Conservation (phyloP, 1,139 yeast species). For the Geotrichum cucujoidarum region DNA sequence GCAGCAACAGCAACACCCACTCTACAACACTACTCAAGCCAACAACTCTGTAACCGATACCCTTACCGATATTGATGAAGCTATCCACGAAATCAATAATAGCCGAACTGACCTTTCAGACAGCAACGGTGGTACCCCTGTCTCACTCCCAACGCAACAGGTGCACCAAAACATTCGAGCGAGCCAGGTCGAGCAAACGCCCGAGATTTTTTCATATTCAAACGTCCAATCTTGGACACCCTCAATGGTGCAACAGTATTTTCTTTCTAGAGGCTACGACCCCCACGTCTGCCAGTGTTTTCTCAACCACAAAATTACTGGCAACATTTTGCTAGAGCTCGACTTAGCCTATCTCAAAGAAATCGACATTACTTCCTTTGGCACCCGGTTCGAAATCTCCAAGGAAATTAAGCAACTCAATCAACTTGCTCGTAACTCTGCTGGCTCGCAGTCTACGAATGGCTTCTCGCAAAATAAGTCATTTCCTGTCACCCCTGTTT, state of each 20-base stretch:
- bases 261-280: conserved; percentile 69
- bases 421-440: conserved; percentile 13
- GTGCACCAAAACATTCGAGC: conserved; percentile 6
- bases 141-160: conserved; percentile 9
- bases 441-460: neutral
- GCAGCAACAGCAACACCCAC: too few species aligned
- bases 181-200: conserved; percentile 19
- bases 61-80: conserved; percentile 77
- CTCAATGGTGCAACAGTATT: conserved; percentile 73
- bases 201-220: conserved; percentile 5
- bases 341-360: conserved; percentile 85
- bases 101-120: neutral
- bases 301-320: conserved; percentile 82
- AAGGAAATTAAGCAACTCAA: conserved; percentile 75
- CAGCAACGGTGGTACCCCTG: neutral
- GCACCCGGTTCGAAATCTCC: conserved; percentile 86
- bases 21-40: neutral
- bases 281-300: conserved; percentile 68
- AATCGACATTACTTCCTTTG: conserved; percentile 85
- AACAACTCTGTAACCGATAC: conserved; percentile 50
- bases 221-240: conserved; percentile 64
- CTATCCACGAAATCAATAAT: conserved; percentile 57
- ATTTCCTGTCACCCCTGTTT: conserved; percentile 13
- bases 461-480: neutral
- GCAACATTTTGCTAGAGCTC: conserved; percentile 74